Evolutionary conservation across 78 protist genomes (phyloP), one percentile per base, ranked within the genome.

Genomic region (Tieghemostelium lacteum): DNA sequence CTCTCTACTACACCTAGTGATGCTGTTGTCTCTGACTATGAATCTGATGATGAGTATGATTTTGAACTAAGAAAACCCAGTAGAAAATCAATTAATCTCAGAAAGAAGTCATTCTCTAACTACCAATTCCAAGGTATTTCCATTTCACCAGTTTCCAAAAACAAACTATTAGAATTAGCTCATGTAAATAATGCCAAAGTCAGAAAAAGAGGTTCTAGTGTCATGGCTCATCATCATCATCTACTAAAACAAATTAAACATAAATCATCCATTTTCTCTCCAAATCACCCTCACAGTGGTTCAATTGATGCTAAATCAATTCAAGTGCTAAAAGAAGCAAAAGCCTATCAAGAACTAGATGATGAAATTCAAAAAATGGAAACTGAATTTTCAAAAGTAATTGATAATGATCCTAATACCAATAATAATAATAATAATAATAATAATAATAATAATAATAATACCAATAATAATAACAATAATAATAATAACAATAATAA

Each of bases 191-290:
- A 62, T 42, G 73, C 73, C 2, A 75, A 50, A 62, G 31, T 40
- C 17, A 42, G 87, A 76, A 76, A 65, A 40, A 66, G 87, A 33
- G 87, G 87, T 28, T 34, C 67, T 2, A 76, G 87, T 52, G 54
- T 60, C 14, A 26, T 52, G 10, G 49, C 28, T 19, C 36, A 67
- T 24, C 8, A 49, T 16, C 54, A 8, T 49, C 19, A 17, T 3
- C 17, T 24, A n/a, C 76, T 62, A 70, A 50, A 36, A n/a, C 28
- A 36, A 42, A 42, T 24, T 39, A 40, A 34, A n/a, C 29, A 66
- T 24, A 29, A 26, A 3, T 19, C 49, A 17, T 26, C 26, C 3
- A 20, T 60, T n/a, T 36, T 37, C 24, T 57, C 8, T n/a, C 34
- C 10, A 5, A 36, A 29, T 37, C 31, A 24, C 4, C 31, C 3